Evolutionary conservation across 495 filamentous ascomycete species (phyloP).

Genomic region (Neurospora africana): DNA sequence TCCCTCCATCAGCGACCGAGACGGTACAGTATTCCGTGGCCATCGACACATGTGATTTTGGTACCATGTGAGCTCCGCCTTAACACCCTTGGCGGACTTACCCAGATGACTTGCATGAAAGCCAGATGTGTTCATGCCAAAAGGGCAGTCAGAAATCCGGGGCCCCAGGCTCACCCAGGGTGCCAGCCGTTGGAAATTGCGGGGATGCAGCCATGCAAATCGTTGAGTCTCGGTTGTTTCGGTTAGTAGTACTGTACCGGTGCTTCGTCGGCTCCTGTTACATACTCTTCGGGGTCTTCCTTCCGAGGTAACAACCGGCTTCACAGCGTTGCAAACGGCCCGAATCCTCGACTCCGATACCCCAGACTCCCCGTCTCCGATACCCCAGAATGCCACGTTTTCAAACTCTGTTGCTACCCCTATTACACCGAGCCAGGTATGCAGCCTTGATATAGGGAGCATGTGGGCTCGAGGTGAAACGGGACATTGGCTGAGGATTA

Average conservation of each 20-base stretch:
- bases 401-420: not conserved
- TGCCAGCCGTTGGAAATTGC: not conserved
- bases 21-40: not conserved
- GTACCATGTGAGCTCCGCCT: not conserved
- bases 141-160: not conserved
- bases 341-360: not conserved
- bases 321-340: not conserved
- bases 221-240: not conserved
- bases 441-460: not conserved
- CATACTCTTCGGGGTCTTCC: not conserved
- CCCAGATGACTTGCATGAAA: not conserved
- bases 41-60: not conserved
- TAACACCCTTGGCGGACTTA: not conserved
- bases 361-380: not conserved
- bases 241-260: slow-evolving; percentile 7
- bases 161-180: not conserved
- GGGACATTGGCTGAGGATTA: not conserved
- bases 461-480: not conserved
- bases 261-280: not conserved
- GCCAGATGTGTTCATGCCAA: not conserved
- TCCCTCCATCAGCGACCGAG: not conserved
- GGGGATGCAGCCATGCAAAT: slow-evolving; percentile 1
- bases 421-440: not conserved
- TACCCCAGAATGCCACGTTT: not conserved
- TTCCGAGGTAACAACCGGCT: not conserved